A percentile compares a stretch with the other conserved stretches of the same genome.
These are phyloP conservation scores for Litchi chinensis DNA, from an alignment of 345 rosid genomes.

Conservation along the genomic window DNA sequence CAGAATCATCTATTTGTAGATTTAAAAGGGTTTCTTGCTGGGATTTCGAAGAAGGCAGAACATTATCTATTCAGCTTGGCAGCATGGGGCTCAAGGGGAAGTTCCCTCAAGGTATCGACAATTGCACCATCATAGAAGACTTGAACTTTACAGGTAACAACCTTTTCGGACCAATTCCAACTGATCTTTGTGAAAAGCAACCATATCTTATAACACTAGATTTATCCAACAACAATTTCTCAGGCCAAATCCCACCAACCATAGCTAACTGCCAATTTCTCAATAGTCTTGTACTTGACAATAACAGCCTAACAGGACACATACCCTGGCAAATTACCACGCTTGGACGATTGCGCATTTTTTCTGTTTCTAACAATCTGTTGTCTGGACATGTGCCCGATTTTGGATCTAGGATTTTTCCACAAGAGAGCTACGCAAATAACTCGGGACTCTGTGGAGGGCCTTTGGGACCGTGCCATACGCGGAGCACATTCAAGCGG, in stretches of 20 bases:
- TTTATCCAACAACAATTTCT: not conserved
- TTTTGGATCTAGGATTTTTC: not conserved
- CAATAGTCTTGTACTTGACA: conserved; percentile 10
- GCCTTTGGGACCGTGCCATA: conserved; percentile 1
- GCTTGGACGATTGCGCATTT: not conserved
- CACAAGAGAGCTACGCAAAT: not conserved
- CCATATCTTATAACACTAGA: not conserved
- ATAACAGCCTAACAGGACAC: conserved; percentile 23
- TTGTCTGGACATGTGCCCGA: conserved; percentile 29
- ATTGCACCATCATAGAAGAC: not conserved
- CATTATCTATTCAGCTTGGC: too few relatives aligned
- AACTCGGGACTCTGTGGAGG: conserved; percentile 31
- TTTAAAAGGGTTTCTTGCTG: too few relatives aligned
- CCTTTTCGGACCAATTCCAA: not conserved
- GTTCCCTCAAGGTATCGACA: not conserved
- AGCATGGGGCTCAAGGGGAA: not conserved
- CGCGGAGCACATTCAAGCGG: too few relatives aligned
- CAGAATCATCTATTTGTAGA: too few relatives aligned
- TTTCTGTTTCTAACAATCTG: conserved; percentile 31
- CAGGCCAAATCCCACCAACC: not conserved
- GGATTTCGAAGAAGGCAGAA: too few relatives aligned
- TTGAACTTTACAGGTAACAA: not conserved
- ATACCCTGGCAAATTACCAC: conserved; percentile 19
- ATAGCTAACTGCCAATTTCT: not conserved
- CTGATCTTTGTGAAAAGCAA: not conserved